Percentiles rank a stretch among this genome's conserved stretches.
phyloP scores from a whole-genome alignment of 352 stramenopile species.

The Chrysophaeum taylorii region DNA sequence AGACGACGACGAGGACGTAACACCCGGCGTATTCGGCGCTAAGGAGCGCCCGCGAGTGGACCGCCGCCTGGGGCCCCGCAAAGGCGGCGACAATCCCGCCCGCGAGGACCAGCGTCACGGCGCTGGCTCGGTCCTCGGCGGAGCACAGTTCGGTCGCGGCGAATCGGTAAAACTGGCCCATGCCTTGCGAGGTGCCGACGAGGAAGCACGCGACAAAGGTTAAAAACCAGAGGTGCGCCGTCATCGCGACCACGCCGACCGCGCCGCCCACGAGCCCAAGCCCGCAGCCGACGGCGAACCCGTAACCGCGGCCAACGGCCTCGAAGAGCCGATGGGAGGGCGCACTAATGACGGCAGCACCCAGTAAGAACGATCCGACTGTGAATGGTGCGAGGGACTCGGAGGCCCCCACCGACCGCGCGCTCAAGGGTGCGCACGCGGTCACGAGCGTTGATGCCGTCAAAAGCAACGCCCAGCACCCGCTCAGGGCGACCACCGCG shows the following conservation, averaged over 20 bases:
- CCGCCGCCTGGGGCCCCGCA: conserved; percentile 17
- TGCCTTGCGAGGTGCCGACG: conserved; percentile 21
- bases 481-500: too few relatives aligned
- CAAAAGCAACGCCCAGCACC: conserved; percentile 8
- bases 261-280: conserved; percentile 13
- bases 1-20: conserved; percentile 15
- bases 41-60: background rate
- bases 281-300: conserved; percentile 20
- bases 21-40: conserved; percentile 13
- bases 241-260: conserved; percentile 13
- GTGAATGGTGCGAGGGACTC: conserved; percentile 18
- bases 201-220: conserved; percentile 22
- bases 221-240: background rate
- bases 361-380: conserved; percentile 22
- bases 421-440: conserved; percentile 14
- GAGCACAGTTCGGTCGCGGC: conserved; percentile 19
- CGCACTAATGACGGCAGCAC: conserved; percentile 18
- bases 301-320: background rate
- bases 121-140: conserved; percentile 10
- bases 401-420: conserved; percentile 4
- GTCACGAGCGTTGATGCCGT: conserved; percentile 25
- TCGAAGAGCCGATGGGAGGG: conserved; percentile 1
- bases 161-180: conserved; percentile 28
- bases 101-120: conserved; percentile 21
- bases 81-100: conserved; percentile 23